These are phyloP conservation scores for Yamadazyma songkhlaensis DNA, from an alignment of 1,139 yeast genomes.

Conservation along the genomic window DNA sequence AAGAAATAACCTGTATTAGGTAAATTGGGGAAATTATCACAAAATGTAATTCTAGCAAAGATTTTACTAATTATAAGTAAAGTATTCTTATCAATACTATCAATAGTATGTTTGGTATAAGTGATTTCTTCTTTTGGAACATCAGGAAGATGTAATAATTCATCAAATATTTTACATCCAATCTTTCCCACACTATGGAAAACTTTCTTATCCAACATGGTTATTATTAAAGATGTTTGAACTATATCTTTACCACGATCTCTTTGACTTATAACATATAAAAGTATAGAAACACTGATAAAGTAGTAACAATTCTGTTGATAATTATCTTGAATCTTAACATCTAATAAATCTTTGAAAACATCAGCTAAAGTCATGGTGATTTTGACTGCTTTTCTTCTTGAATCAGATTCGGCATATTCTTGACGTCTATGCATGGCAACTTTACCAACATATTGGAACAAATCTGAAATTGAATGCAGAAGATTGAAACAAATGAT, in stretches of 20 bases:
- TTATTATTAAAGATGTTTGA: slow-evolving; percentile 45
- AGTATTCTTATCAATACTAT: slow-evolving; percentile 38
- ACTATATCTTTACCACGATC: slow-evolving; percentile 31
- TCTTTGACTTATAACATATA: slow-evolving; percentile 24
- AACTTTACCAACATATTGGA: slow-evolving; percentile 39
- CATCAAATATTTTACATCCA: slow-evolving; percentile 13
- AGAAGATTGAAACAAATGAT: slow-evolving; percentile 50
- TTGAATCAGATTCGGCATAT: slow-evolving; percentile 25
- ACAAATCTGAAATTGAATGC: slow-evolving; percentile 42
- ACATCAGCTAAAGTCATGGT: slow-evolving; percentile 33
- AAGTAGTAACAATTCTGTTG: slow-evolving; percentile 25
- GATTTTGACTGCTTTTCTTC: slow-evolving; percentile 41
- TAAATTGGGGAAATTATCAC: slow-evolving; percentile 21
- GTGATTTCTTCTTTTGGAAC: slow-evolving; percentile 22
- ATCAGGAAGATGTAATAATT: slow-evolving; percentile 1
- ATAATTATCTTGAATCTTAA: slow-evolving; percentile 19
- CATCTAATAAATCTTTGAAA: slow-evolving; percentile 25
- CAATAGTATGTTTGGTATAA: slow-evolving; percentile 33
- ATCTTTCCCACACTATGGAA: slow-evolving; percentile 23
- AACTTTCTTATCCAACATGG: slow-evolving; percentile 49
- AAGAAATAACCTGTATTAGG: slow-evolving; percentile 26
- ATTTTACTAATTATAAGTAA: slow-evolving; percentile 40
- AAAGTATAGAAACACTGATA: slow-evolving; percentile 27
- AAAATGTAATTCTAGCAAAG: slow-evolving; percentile 35
- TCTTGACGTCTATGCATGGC: slow-evolving; percentile 47